Base-by-base conservation (phyloP, 805 yeast genomes). In the Candida endomychidarum region DNA sequence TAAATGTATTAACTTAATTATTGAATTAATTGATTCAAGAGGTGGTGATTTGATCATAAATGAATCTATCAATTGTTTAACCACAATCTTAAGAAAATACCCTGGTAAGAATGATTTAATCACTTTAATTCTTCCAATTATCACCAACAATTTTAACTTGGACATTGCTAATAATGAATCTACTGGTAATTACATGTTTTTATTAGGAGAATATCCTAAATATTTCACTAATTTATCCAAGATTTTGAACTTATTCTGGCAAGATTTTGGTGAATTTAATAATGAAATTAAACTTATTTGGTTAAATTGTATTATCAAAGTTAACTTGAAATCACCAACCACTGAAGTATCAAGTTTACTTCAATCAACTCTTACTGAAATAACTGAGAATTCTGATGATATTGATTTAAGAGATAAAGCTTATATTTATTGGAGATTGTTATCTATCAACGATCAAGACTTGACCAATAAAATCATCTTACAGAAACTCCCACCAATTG, bases 351-450 rank as follows among this genome's bases (percentile, higher is more conserved):
- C 76, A 21, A 60, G 51, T 17, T 53, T 69, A 17, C 65, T 85
- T 48, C 90, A 84, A 52, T 67, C 65, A 30, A 71, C 80, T 5
- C 70, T 85, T 49, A 82, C 78, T 44, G 57, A 72, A 43, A 80
- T 86, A 8, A 83, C 89, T 3, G 76, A 74, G 42, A 74, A 77
- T 30, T 70, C 83, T 41, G 84, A 82, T 45, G 83, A 82, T 53
- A 78, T 87, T 2, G 95, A 85, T 55, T 83, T 85, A 19, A 73
- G 93, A 58, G 95, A 85, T 57, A 78, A 82, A 66, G 89, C 91
- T 0, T 85, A 75, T 57, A 67, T 85, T 29, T 85, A 83, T 56
- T 85, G 93, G 93, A 75, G 95, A 63, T 70, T 86, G 34, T 63
- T 85, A 37, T 52, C 67, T 5, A 11, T 36, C 6, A 63, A 67